Conservation (phyloP, 106 monocot species). For the Posidonia australis region DNA sequence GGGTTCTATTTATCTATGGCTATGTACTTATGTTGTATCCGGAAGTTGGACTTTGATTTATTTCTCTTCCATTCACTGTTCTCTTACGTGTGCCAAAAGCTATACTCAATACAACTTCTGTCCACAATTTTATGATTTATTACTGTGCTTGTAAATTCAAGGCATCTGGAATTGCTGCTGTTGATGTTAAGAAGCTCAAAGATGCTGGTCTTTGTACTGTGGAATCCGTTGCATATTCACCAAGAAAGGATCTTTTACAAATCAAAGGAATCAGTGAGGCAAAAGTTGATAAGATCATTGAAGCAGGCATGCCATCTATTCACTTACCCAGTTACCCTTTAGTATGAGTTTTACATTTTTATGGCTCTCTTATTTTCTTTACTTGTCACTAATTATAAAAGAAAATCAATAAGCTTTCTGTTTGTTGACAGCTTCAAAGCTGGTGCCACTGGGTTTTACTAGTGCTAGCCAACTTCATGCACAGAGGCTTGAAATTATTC, state of each 20-base stretch:
- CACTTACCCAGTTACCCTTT: too few species aligned
- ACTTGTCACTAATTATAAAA: not conserved
- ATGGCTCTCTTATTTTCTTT: not conserved
- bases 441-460: constrained; percentile 91
- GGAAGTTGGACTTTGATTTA: too few species aligned
- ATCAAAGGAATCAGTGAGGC: constrained; percentile 99
- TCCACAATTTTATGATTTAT: too few species aligned
- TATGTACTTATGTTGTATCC: too few species aligned
- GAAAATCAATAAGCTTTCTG: not conserved
- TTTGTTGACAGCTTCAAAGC: constrained; percentile 69
- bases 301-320: constrained; percentile 63
- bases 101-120: too few species aligned
- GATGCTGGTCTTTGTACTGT: constrained; percentile 95
- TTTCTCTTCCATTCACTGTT: too few species aligned
- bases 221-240: constrained; percentile 82
- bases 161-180: constrained; percentile 89
- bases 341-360: too few species aligned
- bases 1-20: too few species aligned
- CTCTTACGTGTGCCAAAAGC: too few species aligned
- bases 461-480: constrained; percentile 99
- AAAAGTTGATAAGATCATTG: constrained; percentile 99
- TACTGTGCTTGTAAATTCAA: constrained; percentile 9
- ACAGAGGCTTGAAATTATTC: constrained; percentile 87
- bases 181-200: constrained; percentile 93
- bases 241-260: constrained; percentile 94